A percentile compares a stretch with the other conserved stretches of the same genome.
These are phyloP conservation scores for Saturnispora serradocipensis DNA, from an alignment of 805 yeast species.

Conservation along the genomic window DNA sequence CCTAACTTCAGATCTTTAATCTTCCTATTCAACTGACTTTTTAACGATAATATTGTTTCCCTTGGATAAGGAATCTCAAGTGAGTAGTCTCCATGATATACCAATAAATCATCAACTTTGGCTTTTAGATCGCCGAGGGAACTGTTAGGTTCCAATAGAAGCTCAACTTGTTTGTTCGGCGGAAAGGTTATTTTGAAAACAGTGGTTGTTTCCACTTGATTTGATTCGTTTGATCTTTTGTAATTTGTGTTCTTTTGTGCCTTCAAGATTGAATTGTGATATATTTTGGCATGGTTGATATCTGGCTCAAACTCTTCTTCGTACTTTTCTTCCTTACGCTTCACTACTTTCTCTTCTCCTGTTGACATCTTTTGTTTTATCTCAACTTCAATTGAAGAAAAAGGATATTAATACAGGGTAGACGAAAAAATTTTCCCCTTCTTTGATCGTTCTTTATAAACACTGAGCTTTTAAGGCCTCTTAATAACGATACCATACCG, in stretches of 20 bases:
- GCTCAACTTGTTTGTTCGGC: neutral
- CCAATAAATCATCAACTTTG: constrained; percentile 1
- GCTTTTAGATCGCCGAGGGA: neutral
- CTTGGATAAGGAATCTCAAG: constrained; percentile 3
- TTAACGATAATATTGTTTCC: neutral
- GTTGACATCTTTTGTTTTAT: neutral
- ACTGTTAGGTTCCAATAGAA: neutral
- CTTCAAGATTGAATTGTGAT: constrained; percentile 1
- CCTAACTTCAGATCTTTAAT: neutral
- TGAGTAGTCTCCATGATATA: neutral
- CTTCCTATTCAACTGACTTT: neutral
- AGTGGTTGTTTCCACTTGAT: neutral
- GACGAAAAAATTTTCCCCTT: neutral
- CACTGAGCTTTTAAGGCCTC: neutral
- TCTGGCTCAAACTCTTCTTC: neutral
- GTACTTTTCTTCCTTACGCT: neutral
- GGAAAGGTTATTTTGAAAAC: constrained; percentile 2
- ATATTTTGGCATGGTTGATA: neutral
- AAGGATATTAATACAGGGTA: neutral
- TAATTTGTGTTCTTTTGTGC: neutral
- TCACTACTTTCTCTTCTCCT: neutral
- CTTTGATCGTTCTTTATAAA: neutral
- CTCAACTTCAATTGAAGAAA: neutral
- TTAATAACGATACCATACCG: neutral
- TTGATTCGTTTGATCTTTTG: neutral